Evolutionary conservation across 768 basidiomycete species (phyloP).

Genomic region (Gelatoporia subvermispora): DNA sequence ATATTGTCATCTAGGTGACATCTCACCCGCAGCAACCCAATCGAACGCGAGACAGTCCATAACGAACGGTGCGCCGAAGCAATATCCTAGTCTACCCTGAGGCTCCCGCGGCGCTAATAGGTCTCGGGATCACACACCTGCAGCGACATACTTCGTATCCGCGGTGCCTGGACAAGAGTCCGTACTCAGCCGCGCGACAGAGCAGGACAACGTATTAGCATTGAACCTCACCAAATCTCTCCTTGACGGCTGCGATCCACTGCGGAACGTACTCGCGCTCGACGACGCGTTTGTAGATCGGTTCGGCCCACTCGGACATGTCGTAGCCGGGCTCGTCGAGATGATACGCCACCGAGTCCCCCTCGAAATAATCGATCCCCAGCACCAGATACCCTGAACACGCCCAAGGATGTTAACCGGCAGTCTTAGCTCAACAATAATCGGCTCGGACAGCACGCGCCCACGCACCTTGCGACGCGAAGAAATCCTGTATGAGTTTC

Average conservation of each 20-base stretch:
- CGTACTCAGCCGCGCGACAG: neutral
- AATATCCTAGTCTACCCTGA: slow-evolving; percentile 40
- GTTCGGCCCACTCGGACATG: slow-evolving; percentile 9
- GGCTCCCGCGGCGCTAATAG: neutral
- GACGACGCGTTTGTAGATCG: neutral
- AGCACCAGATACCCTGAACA: slow-evolving; percentile 50
- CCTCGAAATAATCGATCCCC: slow-evolving; percentile 61
- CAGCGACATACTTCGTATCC: slow-evolving; percentile 12
- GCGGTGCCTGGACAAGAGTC: slow-evolving; percentile 17
- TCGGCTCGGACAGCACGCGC: neutral
- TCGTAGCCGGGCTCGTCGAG: slow-evolving; percentile 23
- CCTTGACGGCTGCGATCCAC: slow-evolving; percentile 31
- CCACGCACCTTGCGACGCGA: slow-evolving; percentile 48
- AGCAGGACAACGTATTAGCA: neutral
- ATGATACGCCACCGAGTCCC: slow-evolving; percentile 44
- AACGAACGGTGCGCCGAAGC: slow-evolving; percentile 51
- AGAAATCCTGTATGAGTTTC: slow-evolving; percentile 59
- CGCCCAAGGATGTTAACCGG: neutral
- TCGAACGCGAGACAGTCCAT: slow-evolving; percentile 43
- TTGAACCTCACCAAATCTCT: slow-evolving; percentile 43
- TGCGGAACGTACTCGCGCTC: slow-evolving; percentile 2
- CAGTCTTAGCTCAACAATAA: neutral
- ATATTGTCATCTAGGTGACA: no score
- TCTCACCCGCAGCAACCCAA: slow-evolving; percentile 45
- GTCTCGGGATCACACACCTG: slow-evolving; percentile 4